Base-by-base conservation (phyloP, 2,329 filamentous ascomycete genomes). In the Blastomyces silverae region DNA sequence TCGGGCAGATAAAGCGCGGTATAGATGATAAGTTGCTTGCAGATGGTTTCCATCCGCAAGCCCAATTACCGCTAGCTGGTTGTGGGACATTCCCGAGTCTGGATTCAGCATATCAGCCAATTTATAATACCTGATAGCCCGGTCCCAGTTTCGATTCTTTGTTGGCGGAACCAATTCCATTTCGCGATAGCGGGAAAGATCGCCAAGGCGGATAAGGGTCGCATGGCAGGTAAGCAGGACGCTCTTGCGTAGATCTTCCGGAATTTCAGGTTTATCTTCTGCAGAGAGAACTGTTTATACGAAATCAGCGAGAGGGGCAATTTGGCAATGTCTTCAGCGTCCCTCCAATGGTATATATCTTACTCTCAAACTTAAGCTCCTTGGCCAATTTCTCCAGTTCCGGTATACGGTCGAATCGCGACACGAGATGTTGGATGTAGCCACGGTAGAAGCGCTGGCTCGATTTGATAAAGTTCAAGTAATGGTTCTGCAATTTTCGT, bases 41-140 rank as follows among this genome's bases (percentile, higher is more conserved):
- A 97, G 84, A 73, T 95, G 89, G 69, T 93, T 89, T 65, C 84
- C 85, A 70, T 92, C 75, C 63, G 89, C 87, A 59, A 91, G 84
- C 66, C 89, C 88, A 66, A 97, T 88, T 46, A 97, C 90, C 46
- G 90, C 92, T 75, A 94, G 86, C 76, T 97, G 94, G 72, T 99
- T 93, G 72, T 95, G 89, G 20, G 91, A 89, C 67, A 87, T 85
- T 39, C 93, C 93, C 57, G 89, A 91, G 22, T 85, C 81, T 2
- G 93, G 91, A 69, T 89, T 84, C 63, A 97, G 83, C 62, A 89
- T 86, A 68, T 87, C 86, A 28, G 94, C 94, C 66, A 97, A 81
- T 64, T 85, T 82, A 76, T 99, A 97, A 76, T 93, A 96, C 13
- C 89, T 87, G 71, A 92, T 82, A 17, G 93, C 91, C 17, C 86